Base-by-base conservation (phyloP, 306 rosid species). In the Castanea mollissima region DNA sequence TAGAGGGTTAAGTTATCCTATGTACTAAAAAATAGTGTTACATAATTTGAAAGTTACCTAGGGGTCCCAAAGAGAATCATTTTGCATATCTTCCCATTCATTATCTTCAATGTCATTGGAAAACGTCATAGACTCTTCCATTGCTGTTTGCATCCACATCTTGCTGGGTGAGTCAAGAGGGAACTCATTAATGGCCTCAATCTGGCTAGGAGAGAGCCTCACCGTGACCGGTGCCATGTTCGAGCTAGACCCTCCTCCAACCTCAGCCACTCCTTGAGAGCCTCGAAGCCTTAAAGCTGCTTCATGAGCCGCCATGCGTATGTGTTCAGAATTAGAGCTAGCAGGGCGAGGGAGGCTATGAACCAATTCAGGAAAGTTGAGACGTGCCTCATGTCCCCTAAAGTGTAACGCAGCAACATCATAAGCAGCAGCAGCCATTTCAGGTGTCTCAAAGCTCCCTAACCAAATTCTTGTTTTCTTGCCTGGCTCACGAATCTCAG, bases 401-500 rank as follows among this genome's bases (percentile, higher is more conserved):
- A 94, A 87, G 82, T 91, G 93, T 4, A 94, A 67, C 6, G 99
- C 97, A 0, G 99, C 99, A 1, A 85, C 97, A 32, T 94, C 99
- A 38, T 94, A 94, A 0, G 99, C 99, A 0, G 97, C 97, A 0
- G 99, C 99, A 0, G 97, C 99, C 97, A 94, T 94, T 75, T 92
- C 91, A 0, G 93, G 93, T 0, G 92, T 81, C 83, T 91, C 92
- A 56, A 88, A 94, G 73, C 99, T 94, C 1, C 99, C 99, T 0
- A 94, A 79, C 99, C 99, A 94, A 57, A 94, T 94, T 23, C 99
- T 59, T 18, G 93, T 88, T 55, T 94, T 94, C 55, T 86, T 94
- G 0, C 97, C 97, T 0, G 99, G 99, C 54, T 94, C 95, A 0
- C 99, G 91, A 69, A 94, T 92, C 88, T 94, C 99, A 3, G 99